Percentiles rank a stretch among this genome's conserved stretches.
phyloP scores from a whole-genome alignment of 2,329 filamentous ascomycete genomes.

The Emydomyces testavorans region DNA sequence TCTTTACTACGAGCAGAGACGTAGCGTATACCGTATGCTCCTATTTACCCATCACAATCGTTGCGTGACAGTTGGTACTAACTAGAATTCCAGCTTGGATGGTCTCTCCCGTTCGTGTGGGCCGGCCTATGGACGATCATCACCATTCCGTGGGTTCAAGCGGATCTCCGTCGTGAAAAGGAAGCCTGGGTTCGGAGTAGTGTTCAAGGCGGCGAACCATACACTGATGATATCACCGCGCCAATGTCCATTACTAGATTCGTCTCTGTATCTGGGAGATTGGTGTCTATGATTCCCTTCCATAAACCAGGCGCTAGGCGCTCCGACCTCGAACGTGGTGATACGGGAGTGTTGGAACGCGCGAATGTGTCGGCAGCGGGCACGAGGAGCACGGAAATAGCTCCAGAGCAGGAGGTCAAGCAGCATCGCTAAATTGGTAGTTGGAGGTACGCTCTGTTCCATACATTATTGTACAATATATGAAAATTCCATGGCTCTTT shows the following conservation, averaged over 20 bases:
- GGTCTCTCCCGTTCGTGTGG: conserved; percentile 36
- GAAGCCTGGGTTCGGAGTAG: conserved; percentile 31
- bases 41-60: background rate
- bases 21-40: conserved; percentile 38
- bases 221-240: conserved; percentile 29
- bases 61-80: background rate
- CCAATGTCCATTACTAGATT: conserved; percentile 30
- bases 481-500: no score
- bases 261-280: conserved; percentile 20
- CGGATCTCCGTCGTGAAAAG: conserved; percentile 36
- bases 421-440: background rate
- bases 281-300: conserved; percentile 16
- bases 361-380: background rate
- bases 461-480: background rate
- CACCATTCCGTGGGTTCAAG: conserved; percentile 38
- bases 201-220: conserved; percentile 28
- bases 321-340: conserved; percentile 1
- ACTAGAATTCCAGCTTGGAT: conserved; percentile 26
- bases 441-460: background rate
- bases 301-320: conserved; percentile 12
- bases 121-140: conserved; percentile 35
- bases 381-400: background rate
- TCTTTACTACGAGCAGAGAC: conserved; percentile 39
- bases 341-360: background rate
- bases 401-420: background rate